These are phyloP conservation scores for Onygenales sp. DNA, from an alignment of 2,329 filamentous ascomycete species.

Conservation along the genomic window DNA sequence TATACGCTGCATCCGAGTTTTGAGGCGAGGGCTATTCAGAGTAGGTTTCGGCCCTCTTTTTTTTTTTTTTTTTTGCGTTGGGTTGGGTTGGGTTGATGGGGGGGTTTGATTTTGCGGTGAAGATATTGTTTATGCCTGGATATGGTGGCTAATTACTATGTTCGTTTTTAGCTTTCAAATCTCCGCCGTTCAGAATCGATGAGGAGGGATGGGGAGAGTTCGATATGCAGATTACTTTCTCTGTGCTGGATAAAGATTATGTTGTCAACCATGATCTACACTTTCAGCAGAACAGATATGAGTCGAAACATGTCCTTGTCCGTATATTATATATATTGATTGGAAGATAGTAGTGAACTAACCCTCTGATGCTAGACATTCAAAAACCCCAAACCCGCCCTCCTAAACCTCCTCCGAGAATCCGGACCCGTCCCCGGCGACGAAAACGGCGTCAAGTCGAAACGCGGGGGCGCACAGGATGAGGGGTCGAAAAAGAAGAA, in stretches of 20 bases:
- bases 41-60: conserved; percentile 44
- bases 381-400: conserved; percentile 83
- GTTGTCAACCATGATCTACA: conserved; percentile 81
- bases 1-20: conserved; percentile 95
- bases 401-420: conserved; percentile 69
- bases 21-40: conserved; percentile 67
- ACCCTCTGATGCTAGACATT: conserved; percentile 48
- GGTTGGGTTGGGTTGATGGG: background rate
- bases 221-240: conserved; percentile 80
- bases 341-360: background rate
- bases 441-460: conserved; percentile 53
- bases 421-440: conserved; percentile 77
- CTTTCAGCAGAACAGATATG: conserved; percentile 73
- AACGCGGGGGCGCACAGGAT: conserved; percentile 46
- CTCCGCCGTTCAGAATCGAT: conserved; percentile 76
- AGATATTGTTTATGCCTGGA: background rate
- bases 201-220: conserved; percentile 99
- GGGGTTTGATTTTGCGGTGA: too few species aligned
- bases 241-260: conserved; percentile 79
- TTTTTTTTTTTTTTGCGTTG: background rate
- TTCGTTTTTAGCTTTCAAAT: conserved; percentile 56
- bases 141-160: background rate
- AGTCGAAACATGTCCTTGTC: conserved; percentile 67
- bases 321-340: conserved; percentile 20
- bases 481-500: conserved; percentile 68